Base-by-base conservation (phyloP, 345 rosid genomes). In the Salix exigua region DNA sequence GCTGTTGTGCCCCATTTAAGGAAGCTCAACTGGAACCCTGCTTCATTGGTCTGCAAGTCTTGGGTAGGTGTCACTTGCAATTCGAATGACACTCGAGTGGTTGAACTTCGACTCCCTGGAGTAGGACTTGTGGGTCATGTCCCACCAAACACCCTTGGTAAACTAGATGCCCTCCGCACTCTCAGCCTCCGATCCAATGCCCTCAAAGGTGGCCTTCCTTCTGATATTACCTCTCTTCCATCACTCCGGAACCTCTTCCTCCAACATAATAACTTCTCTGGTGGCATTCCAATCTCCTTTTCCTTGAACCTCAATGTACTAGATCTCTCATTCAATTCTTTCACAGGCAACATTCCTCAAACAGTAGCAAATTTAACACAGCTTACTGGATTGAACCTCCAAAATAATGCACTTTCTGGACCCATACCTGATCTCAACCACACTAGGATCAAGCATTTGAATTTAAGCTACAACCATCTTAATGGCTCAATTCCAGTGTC, bases 401-500 rank as follows among this genome's bases (percentile, higher is more conserved):
- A 91, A 66, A 85, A 81, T 40, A 91, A 89, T 81, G 72, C 77
- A 35, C 88, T 91, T 70, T 84, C 89, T 70, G 96, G 96, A 78
- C 44, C 86, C 53, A 75, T 91, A 55, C 94, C 96, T 6, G 79
- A 80, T 73, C 81, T 89, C 62, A 84, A 85, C 70, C 48, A 38
- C 30, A 75, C 81, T 70, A 81, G 76, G 67, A 84, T 94, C 62
- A 84, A 80, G 80, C 89, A 67, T 80, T 79, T 94, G 64, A 92
- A 92, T 85, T 75, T 94, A 78, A 87, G 96, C 83, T 84, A 85
- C 80, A 94, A 94, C 72, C 83, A 87, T 82, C 89, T 94, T 55
- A 85, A 82, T 61, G 98, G 98, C 69, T 82, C 89, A 17, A 85
- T 94, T 72, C 97, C 98, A 6, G 70, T 72, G 21, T 73, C 89